Base-by-base conservation (phyloP, 2,329 filamentous ascomycete genomes). In the Ramularia endophylla region DNA sequence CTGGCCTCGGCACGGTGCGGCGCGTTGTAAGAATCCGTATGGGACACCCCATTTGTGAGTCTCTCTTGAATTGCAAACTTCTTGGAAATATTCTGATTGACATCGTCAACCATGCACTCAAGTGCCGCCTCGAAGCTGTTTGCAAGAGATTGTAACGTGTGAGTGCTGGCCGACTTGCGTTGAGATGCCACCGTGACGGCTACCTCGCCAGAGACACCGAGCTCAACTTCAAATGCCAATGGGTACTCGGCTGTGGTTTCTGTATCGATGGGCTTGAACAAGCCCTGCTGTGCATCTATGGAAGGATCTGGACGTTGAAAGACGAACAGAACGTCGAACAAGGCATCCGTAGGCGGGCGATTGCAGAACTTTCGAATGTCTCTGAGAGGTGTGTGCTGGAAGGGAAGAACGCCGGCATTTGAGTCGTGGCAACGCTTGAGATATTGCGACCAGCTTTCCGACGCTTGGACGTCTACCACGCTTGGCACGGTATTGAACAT, bases 401-500 rank as follows among this genome's bases (percentile, higher is more conserved):
- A 90, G 0, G 80, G 72, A 15, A 92, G 68, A 8, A 77, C 73
- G 0, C 74, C 67, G 1, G 79, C 74, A 57, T 86, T 87, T 58
- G 83, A 87, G 0, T 77, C 65, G 53, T 95, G 87, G 46, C 84
- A 86, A 37, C 69, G 65, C 12, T 65, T 69, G 16, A 87, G 68
- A 1, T 87, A 61, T 0, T 75, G 70, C 1, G 65, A 59, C 78
- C 83, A 87, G 0, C 71, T 78, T 4, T 73, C 66, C 0, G 62
- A 56, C 0, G 60, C 48, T 5, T 64, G 46, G 11, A 74, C 50
- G 5, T 66, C 57, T 25, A 80, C 64, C 40, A 77, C 72, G 58
- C 84, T 87, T 0, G 89, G 87, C 1, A 95, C 68, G 0, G 88
- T 95, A 58, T 95, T 95, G 72, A 95, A 94, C 15, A 95, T 66